These are phyloP conservation scores for Pseudisothecium myosuroides DNA, from an alignment of 225 moss, liverwort and hornwort species.

Conservation along the genomic window DNA sequence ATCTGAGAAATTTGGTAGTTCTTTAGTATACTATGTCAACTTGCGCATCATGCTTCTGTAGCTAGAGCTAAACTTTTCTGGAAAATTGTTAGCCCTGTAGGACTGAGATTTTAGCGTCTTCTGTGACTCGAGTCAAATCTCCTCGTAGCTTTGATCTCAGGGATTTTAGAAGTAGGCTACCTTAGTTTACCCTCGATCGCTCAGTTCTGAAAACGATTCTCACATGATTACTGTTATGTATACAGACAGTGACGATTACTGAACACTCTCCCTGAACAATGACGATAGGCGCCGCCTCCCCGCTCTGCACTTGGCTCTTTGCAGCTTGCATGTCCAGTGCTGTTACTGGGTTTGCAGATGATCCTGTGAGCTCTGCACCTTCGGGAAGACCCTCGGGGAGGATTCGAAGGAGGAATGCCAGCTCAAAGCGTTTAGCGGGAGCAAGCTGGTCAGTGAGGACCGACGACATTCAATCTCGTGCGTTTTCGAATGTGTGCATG, in stretches of 20 bases:
- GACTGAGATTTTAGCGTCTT: not conserved
- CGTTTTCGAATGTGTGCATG: slow-evolving; percentile 29
- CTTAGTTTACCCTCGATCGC: not conserved
- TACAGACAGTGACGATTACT: slow-evolving; percentile 6
- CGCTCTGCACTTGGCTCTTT: slow-evolving; percentile 42
- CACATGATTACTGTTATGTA: not conserved
- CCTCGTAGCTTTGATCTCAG: not conserved
- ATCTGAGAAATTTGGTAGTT: not conserved
- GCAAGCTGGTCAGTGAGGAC: slow-evolving; percentile 31
- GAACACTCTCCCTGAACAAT: not conserved
- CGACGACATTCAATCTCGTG: slow-evolving; percentile 12
- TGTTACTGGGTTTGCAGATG: slow-evolving; percentile 26
- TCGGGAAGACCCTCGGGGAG: slow-evolving; percentile 39
- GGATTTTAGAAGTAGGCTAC: not conserved
- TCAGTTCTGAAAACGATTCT: not conserved
- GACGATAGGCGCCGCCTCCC: slow-evolving; percentile 28
- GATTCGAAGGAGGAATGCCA: slow-evolving; percentile 38
- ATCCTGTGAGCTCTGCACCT: slow-evolving; percentile 31
- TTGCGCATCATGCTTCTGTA: not conserved
- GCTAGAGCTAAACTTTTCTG: not conserved
- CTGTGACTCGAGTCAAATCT: not conserved
- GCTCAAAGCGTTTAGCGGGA: slow-evolving; percentile 39
- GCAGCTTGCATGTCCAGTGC: slow-evolving; percentile 40
- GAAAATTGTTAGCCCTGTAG: not conserved
- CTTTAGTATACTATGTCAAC: not conserved